Base-by-base conservation (phyloP, 192 early-diverging fungal species). In the Thamnidium elegans region DNA sequence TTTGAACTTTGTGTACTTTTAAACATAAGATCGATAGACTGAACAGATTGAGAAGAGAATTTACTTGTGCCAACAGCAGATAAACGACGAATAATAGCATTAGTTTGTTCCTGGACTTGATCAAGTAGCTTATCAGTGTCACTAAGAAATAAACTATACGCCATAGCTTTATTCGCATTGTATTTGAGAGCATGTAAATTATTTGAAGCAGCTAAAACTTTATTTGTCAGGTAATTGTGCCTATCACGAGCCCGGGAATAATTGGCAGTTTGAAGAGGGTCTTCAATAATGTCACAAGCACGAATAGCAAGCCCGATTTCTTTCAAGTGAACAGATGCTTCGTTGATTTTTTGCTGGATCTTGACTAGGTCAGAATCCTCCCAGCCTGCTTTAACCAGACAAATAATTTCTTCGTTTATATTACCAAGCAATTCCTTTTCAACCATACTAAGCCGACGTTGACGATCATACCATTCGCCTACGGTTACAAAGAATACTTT, bases 381-480 rank as follows among this genome's bases (percentile, higher is more conserved):
- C 51, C 55, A 54, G 14, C 60, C 69, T 34, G 46, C 8, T 19
- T 55, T 45, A 17, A 44, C 55, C 34, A 67, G n/a, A 11, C 20
- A 19, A 11, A 26, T 34, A 1, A 54, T 44, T n/a, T 48, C 39
- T 65, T 54, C 17, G 17, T 43, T 53, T 7, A 66, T 20, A 3
- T 44, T 34, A 2, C 32, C 54, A 19, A 65, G 45, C 17, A 59
- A 42, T 2, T 58, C 70, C 6, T 65, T 39, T 15, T 72, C 63
- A 14, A 72, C 70, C 21, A 36, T 45, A 17, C 65, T 62, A 4
- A 72, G 19, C 7, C 58, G 34, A 6, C 63, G 50, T 32, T 72
- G 70, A 46, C 63, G 60, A 15, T 72, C 58, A 34, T 66, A 72
- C 70, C 70, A 72, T 19, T 66, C 64, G 3, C 44, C 48, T 20